Base-by-base conservation (phyloP, 495 filamentous ascomycete species). In the Annulohypoxylon nitens region DNA sequence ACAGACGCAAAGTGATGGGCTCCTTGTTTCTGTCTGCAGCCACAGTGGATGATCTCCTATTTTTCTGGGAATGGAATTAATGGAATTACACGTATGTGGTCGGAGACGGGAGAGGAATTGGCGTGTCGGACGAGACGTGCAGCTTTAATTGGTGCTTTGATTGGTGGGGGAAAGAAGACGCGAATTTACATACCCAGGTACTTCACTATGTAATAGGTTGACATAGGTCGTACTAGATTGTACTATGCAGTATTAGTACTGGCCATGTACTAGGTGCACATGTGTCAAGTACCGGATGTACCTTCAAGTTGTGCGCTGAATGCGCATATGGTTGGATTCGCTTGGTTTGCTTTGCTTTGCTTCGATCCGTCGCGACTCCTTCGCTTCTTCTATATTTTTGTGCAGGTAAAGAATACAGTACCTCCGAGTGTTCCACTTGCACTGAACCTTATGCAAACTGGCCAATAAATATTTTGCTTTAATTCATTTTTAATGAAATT, bases 41-140 rank as follows among this genome's bases (percentile, higher is more conserved):
- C 69, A 64, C 68, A 59, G 43, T 47, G 73, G 64, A 68, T 64
- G 73, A 75, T 73, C 73, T 75, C 73, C 65, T 73, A 62, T 73
- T 75, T 75, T 73, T 74, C 62, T 57, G 26, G 57, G 67, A 64
- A 64, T 70, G 41, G 69, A 51, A 57, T 54, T 33, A 54, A 58
- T 65, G 43, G 71, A 60, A 74, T 70, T 74, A 70, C 71, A 74
- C 61, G 71, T 74, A 69, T 12, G 61, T 75, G 67, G 63, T 71
- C 45, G 34, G 53, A 39, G 61, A 61, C 25, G 48, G 48, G 43
- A 59, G 50, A 67, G 54, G 69, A 72, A 75, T 75, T 72, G 73
- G 70, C 69, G 70, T 72, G 73, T 73, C 69, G 61, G 63, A 34
- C 43, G 72, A 72, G 69, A 64, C 51, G 60, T 67, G 69, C 26